phyloP scores from a whole-genome alignment of 768 basidiomycete genomes.

The Gautieria morchelliformis region DNA sequence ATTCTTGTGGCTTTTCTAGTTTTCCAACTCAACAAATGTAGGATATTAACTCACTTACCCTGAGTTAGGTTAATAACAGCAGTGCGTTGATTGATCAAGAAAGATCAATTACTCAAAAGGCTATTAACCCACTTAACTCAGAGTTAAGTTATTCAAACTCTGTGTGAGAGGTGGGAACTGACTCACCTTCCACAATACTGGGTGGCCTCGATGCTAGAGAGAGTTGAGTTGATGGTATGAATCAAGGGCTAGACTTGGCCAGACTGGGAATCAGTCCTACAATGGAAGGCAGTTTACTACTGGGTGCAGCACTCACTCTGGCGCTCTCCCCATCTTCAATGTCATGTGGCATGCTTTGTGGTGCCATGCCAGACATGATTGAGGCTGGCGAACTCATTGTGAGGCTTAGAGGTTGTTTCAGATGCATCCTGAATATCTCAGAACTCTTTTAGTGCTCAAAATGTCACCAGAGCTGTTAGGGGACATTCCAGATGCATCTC shows the following conservation, averaged over 20 bases:
- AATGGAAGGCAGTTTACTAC: neutral
- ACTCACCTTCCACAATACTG: neutral
- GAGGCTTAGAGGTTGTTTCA: no score
- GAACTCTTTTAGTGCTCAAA: no score
- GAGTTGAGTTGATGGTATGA: constrained; percentile 1
- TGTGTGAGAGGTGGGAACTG: neutral
- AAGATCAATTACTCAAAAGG: no score
- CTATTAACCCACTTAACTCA: no score
- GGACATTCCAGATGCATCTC: no score
- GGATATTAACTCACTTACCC: no score
- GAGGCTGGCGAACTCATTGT: neutral
- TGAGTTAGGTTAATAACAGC: no score
- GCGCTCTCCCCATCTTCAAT: neutral
- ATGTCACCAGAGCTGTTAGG: no score
- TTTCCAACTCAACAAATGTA: no score
- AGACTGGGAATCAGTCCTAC: constrained; percentile 7
- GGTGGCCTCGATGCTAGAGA: neutral
- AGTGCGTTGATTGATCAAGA: no score
- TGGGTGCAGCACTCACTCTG: neutral
- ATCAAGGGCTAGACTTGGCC: neutral
- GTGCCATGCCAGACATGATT: neutral
- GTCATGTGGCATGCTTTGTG: neutral
- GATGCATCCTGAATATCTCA: no score
- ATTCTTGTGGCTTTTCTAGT: no score
- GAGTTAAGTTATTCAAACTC: constrained; percentile 20